These are phyloP conservation scores for Suhomyces anneliseae DNA, from an alignment of 1,139 yeast species.

Conservation along the genomic window DNA sequence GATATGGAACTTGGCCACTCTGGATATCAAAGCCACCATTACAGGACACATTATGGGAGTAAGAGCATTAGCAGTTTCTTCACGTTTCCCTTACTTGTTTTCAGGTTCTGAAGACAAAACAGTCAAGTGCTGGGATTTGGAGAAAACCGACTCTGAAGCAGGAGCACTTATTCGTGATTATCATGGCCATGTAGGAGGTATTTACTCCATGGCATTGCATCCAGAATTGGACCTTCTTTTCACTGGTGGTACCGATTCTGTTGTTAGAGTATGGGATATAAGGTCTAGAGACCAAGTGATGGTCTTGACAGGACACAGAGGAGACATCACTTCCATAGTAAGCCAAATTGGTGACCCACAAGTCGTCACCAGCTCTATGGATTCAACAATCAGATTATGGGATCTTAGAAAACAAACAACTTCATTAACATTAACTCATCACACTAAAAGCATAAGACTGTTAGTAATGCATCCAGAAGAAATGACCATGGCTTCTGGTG, in stretches of 20 bases:
- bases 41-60: constrained; percentile 94
- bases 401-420: constrained; percentile 53
- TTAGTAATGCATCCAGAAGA: constrained; percentile 70
- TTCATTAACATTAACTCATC: constrained; percentile 72
- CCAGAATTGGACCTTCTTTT: constrained; percentile 86
- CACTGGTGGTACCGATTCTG: constrained; percentile 88
- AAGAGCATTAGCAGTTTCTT: constrained; percentile 70
- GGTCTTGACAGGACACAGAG: constrained; percentile 79
- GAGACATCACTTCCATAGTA: constrained; percentile 67
- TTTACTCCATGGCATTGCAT: constrained; percentile 78
- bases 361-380: constrained; percentile 78
- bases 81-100: constrained; percentile 81
- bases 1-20: constrained; percentile 85
- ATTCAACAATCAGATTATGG: constrained; percentile 84
- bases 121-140: constrained; percentile 97
- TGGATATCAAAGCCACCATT: constrained; percentile 67
- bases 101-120: constrained; percentile 93
- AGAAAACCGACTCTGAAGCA: constrained; percentile 63
- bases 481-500: constrained; percentile 71
- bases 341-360: constrained; percentile 82
- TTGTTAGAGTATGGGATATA: constrained; percentile 91
- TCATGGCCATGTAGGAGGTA: constrained; percentile 93
- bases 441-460: constrained; percentile 76
- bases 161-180: constrained; percentile 71
- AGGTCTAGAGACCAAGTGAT: constrained; percentile 74